Conservation (phyloP, 1,284 basidiomycete species). For the Puccinia triticina region DNA sequence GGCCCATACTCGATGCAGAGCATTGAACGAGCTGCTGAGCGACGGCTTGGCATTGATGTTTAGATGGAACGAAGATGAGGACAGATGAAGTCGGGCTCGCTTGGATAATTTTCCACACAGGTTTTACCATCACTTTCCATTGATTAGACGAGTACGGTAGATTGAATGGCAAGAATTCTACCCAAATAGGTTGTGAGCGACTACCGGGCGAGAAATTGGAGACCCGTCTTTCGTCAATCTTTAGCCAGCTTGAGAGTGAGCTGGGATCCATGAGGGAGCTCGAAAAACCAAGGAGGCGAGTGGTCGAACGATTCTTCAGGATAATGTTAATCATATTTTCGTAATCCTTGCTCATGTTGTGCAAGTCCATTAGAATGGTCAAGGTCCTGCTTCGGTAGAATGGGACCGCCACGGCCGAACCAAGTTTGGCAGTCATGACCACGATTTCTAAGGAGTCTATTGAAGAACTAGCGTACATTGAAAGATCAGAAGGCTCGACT, state of each 20-base stretch:
- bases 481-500: constrained; percentile 46
- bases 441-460: constrained; percentile 19
- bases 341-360: constrained; percentile 78
- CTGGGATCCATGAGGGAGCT: constrained; percentile 77
- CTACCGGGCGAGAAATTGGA: constrained; percentile 81
- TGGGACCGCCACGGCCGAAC: constrained; percentile 57
- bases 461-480: constrained; percentile 53
- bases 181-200: constrained; percentile 76
- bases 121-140: constrained; percentile 90
- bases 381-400: constrained; percentile 66
- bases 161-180: constrained; percentile 76
- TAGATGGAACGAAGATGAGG: constrained; percentile 88
- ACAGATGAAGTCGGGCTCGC: constrained; percentile 65
- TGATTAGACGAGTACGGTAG: constrained; percentile 83
- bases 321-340: constrained; percentile 73
- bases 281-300: constrained; percentile 76
- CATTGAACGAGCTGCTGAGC: constrained; percentile 85
- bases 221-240: constrained; percentile 69
- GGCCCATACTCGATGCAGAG: constrained; percentile 70
- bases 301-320: constrained; percentile 64
- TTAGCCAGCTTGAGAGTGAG: constrained; percentile 82
- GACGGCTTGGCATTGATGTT: constrained; percentile 74
- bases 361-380: constrained; percentile 81
- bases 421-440: constrained; percentile 60
- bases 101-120: constrained; percentile 68